Base-by-base conservation (phyloP, 2,329 filamentous ascomycete genomes). In the Nemania serpens region DNA sequence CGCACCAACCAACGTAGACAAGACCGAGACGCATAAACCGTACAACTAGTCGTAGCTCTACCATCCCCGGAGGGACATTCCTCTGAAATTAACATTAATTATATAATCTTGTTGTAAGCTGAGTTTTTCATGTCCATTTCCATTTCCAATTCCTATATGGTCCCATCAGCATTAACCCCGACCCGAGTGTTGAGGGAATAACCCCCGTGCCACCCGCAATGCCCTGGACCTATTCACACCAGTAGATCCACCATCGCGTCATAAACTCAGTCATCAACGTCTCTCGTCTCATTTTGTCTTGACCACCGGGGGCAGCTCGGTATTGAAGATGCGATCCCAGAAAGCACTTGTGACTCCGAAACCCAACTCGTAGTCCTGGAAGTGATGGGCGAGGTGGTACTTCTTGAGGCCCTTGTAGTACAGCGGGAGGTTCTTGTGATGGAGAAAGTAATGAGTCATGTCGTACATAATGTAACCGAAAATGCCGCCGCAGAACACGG, bases 381-480 rank as follows among this genome's bases (percentile, higher is more conserved):
- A 99, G 79, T 99, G 95, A 75, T 99, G 95, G 75, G 93, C 88
- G 33, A 99, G 88, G 74, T 99, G 95, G 74, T 97, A 96, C 78
- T 97, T 98, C 87, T 99, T 99, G 70, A 98, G 85, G 66, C 87
- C 83, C 77, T 91, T 91, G 80, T 96, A 98, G 84, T 92, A 97
- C 1, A 88, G 79, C 15, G 95, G 95, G 2, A 99, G 86, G 70
- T 92, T 96, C 78, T 90, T 87, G 80, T 99, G 95, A 76, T 99
- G 95, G 41, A 99, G 84, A 84, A 99, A 99, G 82, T 98, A 99
- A 77, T 99, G 95, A 1, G 95, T 99, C 80, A 97, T 73, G 75
- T 99, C 95, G 79, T 99, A 99, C 82, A 90, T 93, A 64, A 97
- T 84, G 75, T 99, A 99, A 59, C 95, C 95, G 70, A 97, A 96